These are phyloP conservation scores for Tylopilus sp. DNA, from an alignment of 768 basidiomycete genomes.

Conservation along the genomic window DNA sequence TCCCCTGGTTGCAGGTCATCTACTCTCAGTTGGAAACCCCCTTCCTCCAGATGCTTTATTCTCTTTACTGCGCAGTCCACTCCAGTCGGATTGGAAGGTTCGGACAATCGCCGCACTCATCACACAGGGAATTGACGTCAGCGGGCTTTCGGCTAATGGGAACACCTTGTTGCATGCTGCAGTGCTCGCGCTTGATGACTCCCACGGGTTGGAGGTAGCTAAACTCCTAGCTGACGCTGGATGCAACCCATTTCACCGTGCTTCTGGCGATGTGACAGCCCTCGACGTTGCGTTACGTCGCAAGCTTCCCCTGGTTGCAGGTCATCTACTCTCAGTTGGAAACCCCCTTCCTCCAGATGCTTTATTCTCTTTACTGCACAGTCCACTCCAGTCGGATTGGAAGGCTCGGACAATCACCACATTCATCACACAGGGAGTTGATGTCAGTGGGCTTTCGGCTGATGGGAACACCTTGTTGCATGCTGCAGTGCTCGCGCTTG, in stretches of 20 bases:
- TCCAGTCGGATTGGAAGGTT: too few relatives aligned
- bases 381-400: neutral
- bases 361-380: neutral
- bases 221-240: slow-evolving; percentile 2
- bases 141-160: too few relatives aligned
- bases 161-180: too few relatives aligned
- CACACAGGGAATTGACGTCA: too few relatives aligned
- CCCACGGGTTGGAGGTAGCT: neutral
- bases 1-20: neutral
- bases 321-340: neutral
- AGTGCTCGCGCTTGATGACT: too few relatives aligned
- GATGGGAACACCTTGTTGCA: neutral
- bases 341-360: neutral
- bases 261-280: neutral
- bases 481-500: too few relatives aligned
- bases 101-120: too few relatives aligned
- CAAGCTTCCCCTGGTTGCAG: neutral
- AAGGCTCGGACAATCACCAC: neutral
- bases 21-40: too few relatives aligned
- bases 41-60: too few relatives aligned
- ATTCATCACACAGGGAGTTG: neutral
- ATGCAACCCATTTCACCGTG: neutral
- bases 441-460: neutral
- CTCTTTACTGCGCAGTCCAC: too few relatives aligned
- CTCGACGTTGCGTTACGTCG: slow-evolving; percentile 7